phyloP scores from a whole-genome alignment of 2,329 filamentous ascomycete genomes.

The Waltergamsia citrina region DNA sequence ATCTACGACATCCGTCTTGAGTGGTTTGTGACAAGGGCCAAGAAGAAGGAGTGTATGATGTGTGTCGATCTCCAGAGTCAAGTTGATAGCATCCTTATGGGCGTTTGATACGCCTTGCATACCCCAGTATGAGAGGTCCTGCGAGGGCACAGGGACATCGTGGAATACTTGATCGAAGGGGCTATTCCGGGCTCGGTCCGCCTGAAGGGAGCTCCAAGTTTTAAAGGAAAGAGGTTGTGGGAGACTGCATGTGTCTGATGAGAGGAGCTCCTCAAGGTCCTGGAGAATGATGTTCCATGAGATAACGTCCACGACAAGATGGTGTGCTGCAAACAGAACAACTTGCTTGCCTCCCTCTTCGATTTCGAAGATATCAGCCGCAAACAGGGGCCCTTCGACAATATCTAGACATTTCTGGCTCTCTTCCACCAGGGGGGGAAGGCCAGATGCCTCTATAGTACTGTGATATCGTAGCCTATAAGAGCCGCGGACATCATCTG shows the following conservation, averaged over 20 bases:
- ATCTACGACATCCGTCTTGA: slow-evolving; percentile 26
- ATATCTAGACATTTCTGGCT: slow-evolving; percentile 5
- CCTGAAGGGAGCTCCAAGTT: slow-evolving; percentile 22
- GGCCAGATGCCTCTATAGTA: no score
- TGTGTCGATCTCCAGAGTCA: slow-evolving; percentile 3
- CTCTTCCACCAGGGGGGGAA: no score
- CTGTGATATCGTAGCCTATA: slow-evolving; percentile 1
- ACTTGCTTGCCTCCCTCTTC: slow-evolving; percentile 6
- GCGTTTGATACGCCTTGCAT: slow-evolving; percentile 11
- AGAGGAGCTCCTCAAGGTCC: slow-evolving; percentile 29
- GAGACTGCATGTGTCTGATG: slow-evolving; percentile 10
- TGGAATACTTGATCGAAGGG: slow-evolving; percentile 1
- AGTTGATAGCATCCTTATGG: slow-evolving; percentile 5
- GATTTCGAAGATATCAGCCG: slow-evolving; percentile 7
- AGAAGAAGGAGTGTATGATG: slow-evolving; percentile 6
- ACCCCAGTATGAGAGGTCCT: slow-evolving; percentile 5
- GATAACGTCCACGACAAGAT: slow-evolving; percentile 32
- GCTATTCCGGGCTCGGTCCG: slow-evolving; percentile 12
- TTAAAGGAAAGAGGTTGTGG: slow-evolving; percentile 16
- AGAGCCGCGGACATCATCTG: slow-evolving; percentile 1
- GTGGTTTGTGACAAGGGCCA: slow-evolving; percentile 8
- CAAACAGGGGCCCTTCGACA: slow-evolving; percentile 8
- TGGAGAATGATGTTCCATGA: slow-evolving; percentile 34
- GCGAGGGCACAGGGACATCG: slow-evolving; percentile 4
- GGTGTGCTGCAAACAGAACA: slow-evolving; percentile 24